Conservation (phyloP, 2,329 filamentous ascomycete species). For the Colletotrichum spinosum region DNA sequence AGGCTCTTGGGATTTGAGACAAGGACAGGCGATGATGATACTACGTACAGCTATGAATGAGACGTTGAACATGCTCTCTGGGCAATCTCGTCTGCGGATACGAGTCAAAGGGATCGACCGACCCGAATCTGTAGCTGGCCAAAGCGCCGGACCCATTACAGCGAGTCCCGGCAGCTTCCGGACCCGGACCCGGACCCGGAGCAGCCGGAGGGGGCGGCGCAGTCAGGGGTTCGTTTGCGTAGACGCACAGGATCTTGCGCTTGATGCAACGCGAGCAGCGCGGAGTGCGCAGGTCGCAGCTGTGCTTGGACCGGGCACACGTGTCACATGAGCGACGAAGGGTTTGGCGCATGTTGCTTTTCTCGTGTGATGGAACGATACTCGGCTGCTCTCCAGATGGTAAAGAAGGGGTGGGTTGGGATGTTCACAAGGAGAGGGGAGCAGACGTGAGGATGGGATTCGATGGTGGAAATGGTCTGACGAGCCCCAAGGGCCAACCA, state of each 20-base stretch:
- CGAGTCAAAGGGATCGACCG: slow-evolving; percentile 67
- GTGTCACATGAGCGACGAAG: slow-evolving; percentile 67
- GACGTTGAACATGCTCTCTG: slow-evolving; percentile 61
- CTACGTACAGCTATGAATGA: slow-evolving; percentile 66
- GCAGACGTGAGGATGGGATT: slow-evolving; percentile 2
- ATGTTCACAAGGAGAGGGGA: slow-evolving; percentile 12
- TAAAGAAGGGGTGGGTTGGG: background rate
- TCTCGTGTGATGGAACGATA: background rate
- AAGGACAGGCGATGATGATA: background rate
- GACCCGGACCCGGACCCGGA: slow-evolving; percentile 12
- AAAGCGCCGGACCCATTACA: slow-evolving; percentile 32
- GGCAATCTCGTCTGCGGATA: slow-evolving; percentile 66
- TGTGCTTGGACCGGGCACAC: slow-evolving; percentile 66
- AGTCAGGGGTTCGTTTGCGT: slow-evolving; percentile 65
- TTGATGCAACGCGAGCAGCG: slow-evolving; percentile 66
- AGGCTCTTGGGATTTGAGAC: background rate
- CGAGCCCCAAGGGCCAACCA: background rate
- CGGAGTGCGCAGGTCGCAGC: slow-evolving; percentile 66
- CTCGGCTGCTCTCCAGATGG: background rate
- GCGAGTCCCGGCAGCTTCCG: background rate
- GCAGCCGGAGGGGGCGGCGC: slow-evolving; percentile 30
- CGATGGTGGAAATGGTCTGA: slow-evolving; percentile 13
- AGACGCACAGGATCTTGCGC: slow-evolving; percentile 59
- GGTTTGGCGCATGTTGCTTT: slow-evolving; percentile 61
- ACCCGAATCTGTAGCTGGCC: slow-evolving; percentile 46